Percentiles rank a stretch among this genome's conserved stretches.
Conservation (phyloP, 2,329 filamentous ascomycete species). For the Corinectria fuckeliana region DNA sequence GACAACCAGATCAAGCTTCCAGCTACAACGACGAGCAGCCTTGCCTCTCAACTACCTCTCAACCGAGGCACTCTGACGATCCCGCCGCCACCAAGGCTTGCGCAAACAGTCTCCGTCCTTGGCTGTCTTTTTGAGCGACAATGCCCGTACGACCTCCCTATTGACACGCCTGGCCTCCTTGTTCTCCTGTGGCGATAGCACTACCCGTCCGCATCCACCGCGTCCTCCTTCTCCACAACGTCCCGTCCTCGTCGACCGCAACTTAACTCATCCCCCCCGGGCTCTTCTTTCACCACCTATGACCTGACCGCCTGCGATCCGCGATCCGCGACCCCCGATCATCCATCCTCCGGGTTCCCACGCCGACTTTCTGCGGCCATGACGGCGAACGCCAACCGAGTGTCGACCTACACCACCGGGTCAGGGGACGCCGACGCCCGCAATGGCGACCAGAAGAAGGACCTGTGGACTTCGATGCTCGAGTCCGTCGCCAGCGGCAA, state of each 20-base stretch:
- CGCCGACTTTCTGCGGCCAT: slow-evolving; percentile 45
- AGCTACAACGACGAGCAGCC: not conserved
- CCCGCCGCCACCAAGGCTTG: slow-evolving; percentile 1
- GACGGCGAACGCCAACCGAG: slow-evolving; percentile 60
- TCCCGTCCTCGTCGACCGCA: not conserved
- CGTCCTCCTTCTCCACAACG: slow-evolving; percentile 22
- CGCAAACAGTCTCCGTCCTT: not conserved
- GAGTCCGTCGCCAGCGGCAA: slow-evolving; percentile 90
- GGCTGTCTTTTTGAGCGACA: slow-evolving; percentile 23
- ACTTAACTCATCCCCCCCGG: not conserved
- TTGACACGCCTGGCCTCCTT: slow-evolving; percentile 18
- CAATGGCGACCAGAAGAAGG: slow-evolving; percentile 77
- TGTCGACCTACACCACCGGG: slow-evolving; percentile 64
- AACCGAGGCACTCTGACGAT: slow-evolving; percentile 20
- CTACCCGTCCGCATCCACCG: slow-evolving; percentile 19
- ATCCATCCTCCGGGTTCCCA: slow-evolving; percentile 21
- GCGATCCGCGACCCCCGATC: slow-evolving; percentile 9
- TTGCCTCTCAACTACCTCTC: too few species aligned
- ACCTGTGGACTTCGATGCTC: slow-evolving; percentile 94
- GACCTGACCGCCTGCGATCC: slow-evolving; percentile 11
- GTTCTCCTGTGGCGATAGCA: slow-evolving; percentile 30
- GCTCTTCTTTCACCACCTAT: slow-evolving; percentile 22
- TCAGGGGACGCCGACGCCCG: slow-evolving; percentile 62
- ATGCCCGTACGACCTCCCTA: slow-evolving; percentile 39
- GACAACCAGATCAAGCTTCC: slow-evolving; percentile 17